Evolutionary conservation across 1,284 basidiomycete species (phyloP), one percentile per base, ranked within the genome.

Genomic region (Marasmius oreades): DNA sequence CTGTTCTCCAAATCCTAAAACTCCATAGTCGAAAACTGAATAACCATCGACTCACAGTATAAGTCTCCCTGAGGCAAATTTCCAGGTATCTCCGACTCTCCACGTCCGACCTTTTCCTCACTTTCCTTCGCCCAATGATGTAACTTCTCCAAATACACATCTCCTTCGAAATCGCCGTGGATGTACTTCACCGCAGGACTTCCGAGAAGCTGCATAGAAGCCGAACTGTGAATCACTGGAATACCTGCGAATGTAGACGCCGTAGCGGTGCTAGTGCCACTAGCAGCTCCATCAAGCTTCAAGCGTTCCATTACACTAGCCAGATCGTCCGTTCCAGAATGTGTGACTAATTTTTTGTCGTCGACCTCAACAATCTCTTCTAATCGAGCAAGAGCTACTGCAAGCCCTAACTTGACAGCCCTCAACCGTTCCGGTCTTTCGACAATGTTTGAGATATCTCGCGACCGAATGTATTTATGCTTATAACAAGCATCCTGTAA

Each of bases 391-490:
- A 90, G 77, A 0, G 89, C 90, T 3, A 88, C 88, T 1, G 92
- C 81, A 5, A 95, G 76, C 1, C 94, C 94, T 7, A 90, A 65
- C 57, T 87, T 84, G 46, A 95, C 83, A 0, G 93, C 93, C 46
- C 86, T 80, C 14, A 97, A 73, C n/a, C 94, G 83, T 69, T 95
- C 90, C 0, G 93, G 94, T n/a, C 92, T 80, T 68, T 97, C 94
- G 20, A 94, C 84, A 57, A 95, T 86, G 54, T 78, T 76, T 0
- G 88, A 90, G 1, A 78, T 77, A 64, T 92, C 86, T 55, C 80
- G 74, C 12, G 86, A 85, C 16, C 93, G 86, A 57, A 93, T 92
- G 66, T 85, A 95, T 52, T 78, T 81, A 69, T 97, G 94, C 54
- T 81, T 73, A 10, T 84, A 74, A 66, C 89, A 91, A 10, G 80